These are phyloP conservation scores for Massarina eburnea DNA, from an alignment of 2,329 filamentous ascomycete species.

Conservation along the genomic window DNA sequence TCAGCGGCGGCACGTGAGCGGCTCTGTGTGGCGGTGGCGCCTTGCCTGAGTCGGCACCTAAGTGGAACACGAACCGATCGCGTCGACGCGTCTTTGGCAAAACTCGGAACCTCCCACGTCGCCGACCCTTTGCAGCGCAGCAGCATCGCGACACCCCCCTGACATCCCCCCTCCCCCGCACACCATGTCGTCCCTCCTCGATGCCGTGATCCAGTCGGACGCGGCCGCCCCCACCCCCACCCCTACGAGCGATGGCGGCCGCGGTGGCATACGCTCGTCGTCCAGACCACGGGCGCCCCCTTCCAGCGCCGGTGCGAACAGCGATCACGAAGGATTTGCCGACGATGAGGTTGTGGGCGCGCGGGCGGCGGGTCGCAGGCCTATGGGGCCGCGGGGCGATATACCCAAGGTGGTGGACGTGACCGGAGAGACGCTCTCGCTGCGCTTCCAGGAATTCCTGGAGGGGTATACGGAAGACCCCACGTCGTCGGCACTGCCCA, in stretches of 20 bases:
- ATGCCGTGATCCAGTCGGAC: constrained; percentile 54
- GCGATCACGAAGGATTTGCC: constrained; percentile 61
- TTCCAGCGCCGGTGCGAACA: constrained; percentile 53
- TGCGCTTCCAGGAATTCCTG: constrained; percentile 78
- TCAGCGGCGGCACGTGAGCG: neutral
- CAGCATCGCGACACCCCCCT: constrained; percentile 6
- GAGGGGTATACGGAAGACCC: constrained; percentile 77
- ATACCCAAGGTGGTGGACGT: constrained; percentile 75
- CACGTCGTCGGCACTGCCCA: constrained; percentile 62
- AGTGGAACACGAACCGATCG: constrained; percentile 4
- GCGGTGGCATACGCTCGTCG: constrained; percentile 46
- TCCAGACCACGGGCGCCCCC: constrained; percentile 58
- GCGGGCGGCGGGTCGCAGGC: constrained; percentile 42
- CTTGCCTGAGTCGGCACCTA: neutral
- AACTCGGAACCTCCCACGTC: constrained; percentile 13
- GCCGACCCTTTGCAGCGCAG: constrained; percentile 2
- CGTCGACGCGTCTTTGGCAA: constrained; percentile 12
- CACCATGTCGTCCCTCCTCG: constrained; percentile 56
- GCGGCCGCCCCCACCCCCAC: constrained; percentile 42
- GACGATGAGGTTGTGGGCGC: constrained; percentile 64
- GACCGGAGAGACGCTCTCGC: constrained; percentile 72
- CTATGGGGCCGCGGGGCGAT: constrained; percentile 53
- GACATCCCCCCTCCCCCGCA: constrained; percentile 13
- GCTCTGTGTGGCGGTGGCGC: neutral
- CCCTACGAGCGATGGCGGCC: constrained; percentile 39